These are phyloP conservation scores for Cryptococcus sp. DNA, from an alignment of 1,284 basidiomycete species.

Conservation along the genomic window DNA sequence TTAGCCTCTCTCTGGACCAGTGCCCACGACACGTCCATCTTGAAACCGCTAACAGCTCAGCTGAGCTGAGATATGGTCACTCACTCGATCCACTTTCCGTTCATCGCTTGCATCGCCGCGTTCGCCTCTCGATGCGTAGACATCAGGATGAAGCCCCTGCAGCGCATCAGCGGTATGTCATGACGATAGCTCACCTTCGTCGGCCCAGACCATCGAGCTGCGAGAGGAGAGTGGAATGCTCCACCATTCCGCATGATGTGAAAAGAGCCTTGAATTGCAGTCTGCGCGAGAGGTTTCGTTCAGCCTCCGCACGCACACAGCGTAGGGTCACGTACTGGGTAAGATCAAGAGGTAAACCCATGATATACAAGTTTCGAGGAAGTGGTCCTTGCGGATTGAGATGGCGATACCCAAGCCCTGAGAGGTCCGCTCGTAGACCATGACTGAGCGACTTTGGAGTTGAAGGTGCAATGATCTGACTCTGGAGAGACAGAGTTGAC, in stretches of 20 bases:
- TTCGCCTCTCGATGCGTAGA: constrained; percentile 39
- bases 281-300: constrained; percentile 17
- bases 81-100: constrained; percentile 43
- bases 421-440: constrained; percentile 11
- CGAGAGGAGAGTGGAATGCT: constrained; percentile 47
- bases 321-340: constrained; percentile 34
- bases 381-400: constrained; percentile 22
- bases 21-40: constrained; percentile 49
- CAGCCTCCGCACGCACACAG: not conserved
- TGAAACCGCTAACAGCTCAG: constrained; percentile 36
- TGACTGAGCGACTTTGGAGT: constrained; percentile 10
- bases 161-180: not conserved
- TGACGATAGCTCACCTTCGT: constrained; percentile 20
- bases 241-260: constrained; percentile 36
- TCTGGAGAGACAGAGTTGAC: constrained; percentile 1
- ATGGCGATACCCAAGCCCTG: constrained; percentile 20
- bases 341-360: constrained; percentile 45
- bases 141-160: constrained; percentile 49
- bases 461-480: constrained; percentile 6
- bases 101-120: constrained; percentile 39
- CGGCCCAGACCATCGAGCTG: constrained; percentile 47
- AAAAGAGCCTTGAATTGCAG: constrained; percentile 43
- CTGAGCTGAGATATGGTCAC: constrained; percentile 6
- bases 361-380: constrained; percentile 47
- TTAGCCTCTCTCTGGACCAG: constrained; percentile 47